Evolutionary conservation across 768 basidiomycete species (phyloP).

Genomic region (Pilatotrama ljubarskyi): DNA sequence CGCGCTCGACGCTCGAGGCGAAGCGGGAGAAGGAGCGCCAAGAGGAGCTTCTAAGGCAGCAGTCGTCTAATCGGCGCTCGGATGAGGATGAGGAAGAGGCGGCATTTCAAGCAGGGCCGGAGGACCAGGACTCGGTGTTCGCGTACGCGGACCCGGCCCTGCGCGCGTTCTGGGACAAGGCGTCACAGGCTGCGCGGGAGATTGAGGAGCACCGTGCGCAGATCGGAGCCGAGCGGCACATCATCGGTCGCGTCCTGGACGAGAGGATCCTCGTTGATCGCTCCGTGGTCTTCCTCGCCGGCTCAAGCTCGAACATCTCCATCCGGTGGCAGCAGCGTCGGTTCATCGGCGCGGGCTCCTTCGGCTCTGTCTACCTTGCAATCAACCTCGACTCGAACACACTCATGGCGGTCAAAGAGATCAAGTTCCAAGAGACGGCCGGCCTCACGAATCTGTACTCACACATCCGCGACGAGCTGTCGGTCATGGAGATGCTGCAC

Average conservation of each 20-base stretch:
- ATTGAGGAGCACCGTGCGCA: slow-evolving; percentile 67
- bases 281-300: slow-evolving; percentile 91
- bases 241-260: slow-evolving; percentile 89
- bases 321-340: slow-evolving; percentile 98
- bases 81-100: slow-evolving; percentile 54
- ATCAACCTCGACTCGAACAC: slow-evolving; percentile 95
- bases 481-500: slow-evolving; percentile 96
- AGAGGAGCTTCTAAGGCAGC: slow-evolving; percentile 58
- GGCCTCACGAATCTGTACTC: slow-evolving; percentile 86
- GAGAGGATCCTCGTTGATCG: slow-evolving; percentile 93
- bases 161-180: slow-evolving; percentile 76
- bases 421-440: slow-evolving; percentile 92
- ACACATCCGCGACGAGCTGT: slow-evolving; percentile 93
- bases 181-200: slow-evolving; percentile 54
- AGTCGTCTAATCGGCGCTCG: slow-evolving; percentile 46
- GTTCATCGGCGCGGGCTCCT: slow-evolving; percentile 98
- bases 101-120: slow-evolving; percentile 33
- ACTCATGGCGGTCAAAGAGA: slow-evolving; percentile 99
- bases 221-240: slow-evolving; percentile 67
- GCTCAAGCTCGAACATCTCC: slow-evolving; percentile 92
- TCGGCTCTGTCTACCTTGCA: slow-evolving; percentile 98
- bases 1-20: slow-evolving; percentile 84
- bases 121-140: slow-evolving; percentile 40
- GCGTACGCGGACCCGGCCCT: slow-evolving; percentile 63
- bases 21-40: slow-evolving; percentile 87